Conservation (phyloP, 371 early-diverging fungal genomes). For the Sporodiniella umbellata region DNA sequence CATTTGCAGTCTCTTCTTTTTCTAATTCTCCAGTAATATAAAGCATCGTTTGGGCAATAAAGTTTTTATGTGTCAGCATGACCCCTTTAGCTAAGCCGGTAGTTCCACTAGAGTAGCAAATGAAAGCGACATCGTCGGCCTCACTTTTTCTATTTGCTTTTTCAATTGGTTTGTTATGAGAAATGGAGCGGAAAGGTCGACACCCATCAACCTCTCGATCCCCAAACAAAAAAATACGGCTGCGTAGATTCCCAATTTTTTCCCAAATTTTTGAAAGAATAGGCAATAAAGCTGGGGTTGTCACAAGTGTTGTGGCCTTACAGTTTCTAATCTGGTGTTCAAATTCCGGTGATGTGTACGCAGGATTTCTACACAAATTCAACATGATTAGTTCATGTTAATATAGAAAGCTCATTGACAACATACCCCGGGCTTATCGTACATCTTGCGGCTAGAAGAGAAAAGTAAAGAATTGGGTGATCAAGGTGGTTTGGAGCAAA, state of each 20-base stretch:
- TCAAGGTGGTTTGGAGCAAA: conserved; percentile 67
- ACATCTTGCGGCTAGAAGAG: conserved; percentile 32
- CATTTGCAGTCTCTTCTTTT: conserved; percentile 12
- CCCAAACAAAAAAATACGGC: conserved; percentile 61
- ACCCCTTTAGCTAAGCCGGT: conserved; percentile 81
- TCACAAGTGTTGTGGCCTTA: conserved; percentile 60
- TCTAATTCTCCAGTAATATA: conserved; percentile 20
- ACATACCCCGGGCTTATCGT: conserved; percentile 39
- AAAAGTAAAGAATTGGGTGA: conserved; percentile 38
- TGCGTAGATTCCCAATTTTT: conserved; percentile 47
- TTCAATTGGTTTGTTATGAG: conserved; percentile 18
- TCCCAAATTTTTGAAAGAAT: conserved; percentile 60
- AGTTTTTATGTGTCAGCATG: conserved; percentile 77
- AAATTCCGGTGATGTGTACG: conserved; percentile 73
- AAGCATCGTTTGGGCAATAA: conserved; percentile 72
- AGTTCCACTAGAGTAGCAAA: conserved; percentile 85
- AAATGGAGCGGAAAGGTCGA: conserved; percentile 22
- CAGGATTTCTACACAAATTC: too few relatives aligned
- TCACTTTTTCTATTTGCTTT: conserved; percentile 34
- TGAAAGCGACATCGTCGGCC: conserved; percentile 48
- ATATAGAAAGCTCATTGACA: conserved; percentile 56
- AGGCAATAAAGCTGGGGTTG: conserved; percentile 39
- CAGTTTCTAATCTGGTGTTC: conserved; percentile 71
- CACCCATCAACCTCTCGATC: conserved; percentile 33
- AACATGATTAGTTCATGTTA: too few relatives aligned